Conservation (phyloP, 106 monocot species). For the Acorus gramineus region DNA sequence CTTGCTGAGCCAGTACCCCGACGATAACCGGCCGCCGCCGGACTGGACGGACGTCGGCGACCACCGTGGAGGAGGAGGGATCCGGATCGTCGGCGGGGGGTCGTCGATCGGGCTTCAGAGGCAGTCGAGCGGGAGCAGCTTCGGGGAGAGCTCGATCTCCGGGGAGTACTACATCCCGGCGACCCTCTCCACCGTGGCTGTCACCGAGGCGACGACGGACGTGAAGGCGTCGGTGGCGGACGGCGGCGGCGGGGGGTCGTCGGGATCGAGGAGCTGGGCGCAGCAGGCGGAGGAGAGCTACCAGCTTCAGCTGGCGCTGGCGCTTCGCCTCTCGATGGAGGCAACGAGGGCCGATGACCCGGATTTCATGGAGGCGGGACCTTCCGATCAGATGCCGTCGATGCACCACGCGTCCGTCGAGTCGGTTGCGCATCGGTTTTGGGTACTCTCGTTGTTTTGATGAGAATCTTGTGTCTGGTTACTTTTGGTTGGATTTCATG, state of each 20-base stretch:
- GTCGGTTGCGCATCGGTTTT: conserved; percentile 72
- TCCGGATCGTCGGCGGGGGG: conserved; percentile 6
- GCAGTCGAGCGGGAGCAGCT: conserved; percentile 75
- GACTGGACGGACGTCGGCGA: conserved; percentile 10
- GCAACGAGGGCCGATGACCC: conserved; percentile 61
- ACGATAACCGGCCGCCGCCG: conserved; percentile 21
- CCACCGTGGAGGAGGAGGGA: not conserved
- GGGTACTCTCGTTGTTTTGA: conserved; percentile 28
- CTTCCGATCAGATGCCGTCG: conserved; percentile 6
- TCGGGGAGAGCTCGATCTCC: not conserved
- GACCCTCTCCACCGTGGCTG: not conserved
- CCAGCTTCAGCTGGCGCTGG: conserved; percentile 90
- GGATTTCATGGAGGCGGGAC: conserved; percentile 42
- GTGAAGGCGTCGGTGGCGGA: not conserved
- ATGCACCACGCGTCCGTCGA: conserved; percentile 21
- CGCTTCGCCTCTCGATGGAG: conserved; percentile 76
- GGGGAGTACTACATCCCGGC: not conserved
- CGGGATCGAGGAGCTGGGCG: conserved; percentile 76
- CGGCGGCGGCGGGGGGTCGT: not conserved
- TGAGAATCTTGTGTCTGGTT: too few species aligned
- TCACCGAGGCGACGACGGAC: not conserved
- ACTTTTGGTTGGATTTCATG: too few species aligned
- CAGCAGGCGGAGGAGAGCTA: conserved; percentile 99
- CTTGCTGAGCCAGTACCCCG: conserved; percentile 49
- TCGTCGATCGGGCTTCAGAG: conserved; percentile 38